Percentiles rank a stretch among this genome's conserved stretches.
These are phyloP conservation scores for Candida pseudofarinosa DNA, from an alignment of 805 yeast species.

Conservation along the genomic window DNA sequence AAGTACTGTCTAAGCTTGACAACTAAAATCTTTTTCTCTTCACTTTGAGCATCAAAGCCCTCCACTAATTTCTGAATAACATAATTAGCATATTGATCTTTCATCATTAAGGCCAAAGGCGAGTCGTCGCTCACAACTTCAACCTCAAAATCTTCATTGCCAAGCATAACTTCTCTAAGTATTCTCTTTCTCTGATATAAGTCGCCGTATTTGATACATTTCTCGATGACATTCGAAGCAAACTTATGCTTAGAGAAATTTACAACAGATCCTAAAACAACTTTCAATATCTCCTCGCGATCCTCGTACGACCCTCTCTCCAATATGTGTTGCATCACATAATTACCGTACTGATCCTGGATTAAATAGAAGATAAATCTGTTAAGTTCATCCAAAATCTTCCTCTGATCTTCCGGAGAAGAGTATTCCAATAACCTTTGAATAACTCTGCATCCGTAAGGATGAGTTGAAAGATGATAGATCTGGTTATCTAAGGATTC, in stretches of 20 bases:
- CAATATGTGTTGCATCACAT: slow-evolving; percentile 92
- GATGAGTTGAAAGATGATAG: slow-evolving; percentile 86
- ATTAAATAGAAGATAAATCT: slow-evolving; percentile 70
- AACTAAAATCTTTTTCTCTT: slow-evolving; percentile 66
- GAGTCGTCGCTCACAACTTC: slow-evolving; percentile 56
- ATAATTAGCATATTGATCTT: slow-evolving; percentile 96
- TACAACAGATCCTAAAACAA: slow-evolving; percentile 70
- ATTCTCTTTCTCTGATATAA: slow-evolving; percentile 57
- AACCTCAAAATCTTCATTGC: slow-evolving; percentile 43
- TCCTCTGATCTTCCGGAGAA: slow-evolving; percentile 55
- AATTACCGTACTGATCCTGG: slow-evolving; percentile 96
- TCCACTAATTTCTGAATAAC: slow-evolving; percentile 94
- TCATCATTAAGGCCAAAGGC: slow-evolving; percentile 87
- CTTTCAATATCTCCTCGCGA: slow-evolving; percentile 56
- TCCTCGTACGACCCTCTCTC: slow-evolving; percentile 72
- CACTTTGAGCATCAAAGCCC: slow-evolving; percentile 56
- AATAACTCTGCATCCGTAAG: slow-evolving; percentile 96
- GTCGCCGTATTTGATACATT: slow-evolving; percentile 75
- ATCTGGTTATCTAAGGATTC: slow-evolving; percentile 66
- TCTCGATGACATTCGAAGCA: slow-evolving; percentile 97
- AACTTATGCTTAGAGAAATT: slow-evolving; percentile 92
- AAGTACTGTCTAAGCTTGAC: slow-evolving; percentile 75
- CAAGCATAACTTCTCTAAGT: slow-evolving; percentile 60
- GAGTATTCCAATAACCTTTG: slow-evolving; percentile 88
- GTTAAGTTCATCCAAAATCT: slow-evolving; percentile 67